These are phyloP conservation scores for Backusella morwellensis DNA, from an alignment of 192 early-diverging fungal species.

Conservation along the genomic window DNA sequence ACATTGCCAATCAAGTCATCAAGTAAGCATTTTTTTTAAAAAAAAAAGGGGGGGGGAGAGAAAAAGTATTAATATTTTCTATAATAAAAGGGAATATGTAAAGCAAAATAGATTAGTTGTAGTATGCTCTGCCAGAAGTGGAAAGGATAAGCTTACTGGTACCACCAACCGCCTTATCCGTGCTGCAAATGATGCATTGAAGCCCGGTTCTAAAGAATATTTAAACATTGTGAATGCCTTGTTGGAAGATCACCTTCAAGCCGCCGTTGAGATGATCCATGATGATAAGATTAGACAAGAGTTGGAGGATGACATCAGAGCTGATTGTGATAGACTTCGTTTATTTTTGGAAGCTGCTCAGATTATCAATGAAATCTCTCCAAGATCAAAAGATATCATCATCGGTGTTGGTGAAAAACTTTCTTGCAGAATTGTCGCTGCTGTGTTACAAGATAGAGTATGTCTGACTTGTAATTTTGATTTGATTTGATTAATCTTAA, in stretches of 20 bases:
- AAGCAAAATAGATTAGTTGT: conserved; percentile 77
- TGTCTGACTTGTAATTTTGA: conserved; percentile 13
- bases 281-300: conserved; percentile 47
- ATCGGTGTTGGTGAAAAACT: conserved; percentile 94
- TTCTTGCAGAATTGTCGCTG: conserved; percentile 86
- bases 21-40: conserved; percentile 53
- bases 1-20: conserved; percentile 75
- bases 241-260: conserved; percentile 75
- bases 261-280: conserved; percentile 55
- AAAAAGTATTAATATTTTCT: neutral
- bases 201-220: conserved; percentile 66
- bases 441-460: conserved; percentile 68
- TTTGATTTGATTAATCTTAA: conserved; percentile 9
- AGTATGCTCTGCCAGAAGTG: conserved; percentile 96
- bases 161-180: conserved; percentile 75
- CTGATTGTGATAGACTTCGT: conserved; percentile 76
- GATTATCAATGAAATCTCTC: conserved; percentile 95
- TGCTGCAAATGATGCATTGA: conserved; percentile 70
- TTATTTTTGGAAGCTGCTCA: conserved; percentile 88
- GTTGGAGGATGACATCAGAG: conserved; percentile 62
- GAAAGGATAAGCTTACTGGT: conserved; percentile 82
- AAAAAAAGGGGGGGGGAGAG: neutral
- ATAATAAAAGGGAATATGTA: conserved; percentile 54
- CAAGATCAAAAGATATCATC: conserved; percentile 93
- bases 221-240: conserved; percentile 82